Conservation (phyloP, 2,329 filamentous ascomycete genomes). For the Ceratocystis ficicola region DNA sequence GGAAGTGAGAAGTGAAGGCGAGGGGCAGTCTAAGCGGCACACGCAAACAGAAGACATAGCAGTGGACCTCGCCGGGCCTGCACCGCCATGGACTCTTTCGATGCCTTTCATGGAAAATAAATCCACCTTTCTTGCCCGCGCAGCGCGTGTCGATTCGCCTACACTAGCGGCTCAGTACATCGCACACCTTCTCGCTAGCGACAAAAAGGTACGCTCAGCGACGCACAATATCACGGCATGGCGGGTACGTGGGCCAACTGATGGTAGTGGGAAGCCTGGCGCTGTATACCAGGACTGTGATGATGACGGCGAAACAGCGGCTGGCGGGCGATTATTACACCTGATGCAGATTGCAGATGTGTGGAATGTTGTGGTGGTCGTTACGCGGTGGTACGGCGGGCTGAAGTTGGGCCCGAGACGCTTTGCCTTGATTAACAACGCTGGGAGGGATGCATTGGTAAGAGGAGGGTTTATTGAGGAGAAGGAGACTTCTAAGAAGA, state of each 20-base stretch:
- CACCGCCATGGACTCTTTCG: constrained; percentile 59
- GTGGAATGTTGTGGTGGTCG: constrained; percentile 86
- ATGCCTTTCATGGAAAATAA: constrained; percentile 67
- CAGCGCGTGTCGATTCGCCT: constrained; percentile 55
- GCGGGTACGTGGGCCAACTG: constrained; percentile 56
- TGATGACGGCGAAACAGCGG: constrained; percentile 90
- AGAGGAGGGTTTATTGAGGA: constrained; percentile 58
- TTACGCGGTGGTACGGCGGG: constrained; percentile 91
- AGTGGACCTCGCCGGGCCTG: constrained; percentile 24
- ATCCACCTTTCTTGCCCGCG: constrained; percentile 75
- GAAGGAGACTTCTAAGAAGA: constrained; percentile 35
- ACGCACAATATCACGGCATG: constrained; percentile 95
- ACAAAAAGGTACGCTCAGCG: constrained; percentile 73
- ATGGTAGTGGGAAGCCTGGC: constrained; percentile 30
- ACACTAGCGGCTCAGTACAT: constrained; percentile 60
- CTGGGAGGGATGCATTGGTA: constrained; percentile 72
- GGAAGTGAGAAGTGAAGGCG: constrained; percentile 14
- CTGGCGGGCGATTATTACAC: constrained; percentile 72
- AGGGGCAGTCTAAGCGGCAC: background rate
- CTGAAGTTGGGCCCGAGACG: constrained; percentile 77
- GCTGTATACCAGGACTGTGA: constrained; percentile 72
- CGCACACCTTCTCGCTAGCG: constrained; percentile 62
- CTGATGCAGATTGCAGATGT: constrained; percentile 90
- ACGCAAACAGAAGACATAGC: constrained; percentile 20
- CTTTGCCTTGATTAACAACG: constrained; percentile 81